Conservation (phyloP, 257 asterid genomes). For the Salvia rosmarinus region DNA sequence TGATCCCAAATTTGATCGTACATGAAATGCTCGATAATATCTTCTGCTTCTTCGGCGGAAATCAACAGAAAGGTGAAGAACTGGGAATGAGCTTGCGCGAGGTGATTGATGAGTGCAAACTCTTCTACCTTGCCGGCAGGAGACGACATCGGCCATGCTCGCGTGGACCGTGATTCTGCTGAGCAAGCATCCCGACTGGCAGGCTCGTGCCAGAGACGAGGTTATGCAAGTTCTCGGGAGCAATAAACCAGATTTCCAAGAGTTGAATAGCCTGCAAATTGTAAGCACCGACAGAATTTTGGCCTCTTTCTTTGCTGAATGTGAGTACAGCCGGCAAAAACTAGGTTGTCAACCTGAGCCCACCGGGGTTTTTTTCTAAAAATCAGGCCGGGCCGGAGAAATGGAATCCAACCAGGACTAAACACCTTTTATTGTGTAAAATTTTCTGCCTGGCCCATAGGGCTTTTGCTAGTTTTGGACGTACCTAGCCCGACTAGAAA, state of each 20-base stretch:
- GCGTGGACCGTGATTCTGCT: constrained; percentile 61
- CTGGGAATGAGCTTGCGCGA: constrained; percentile 47
- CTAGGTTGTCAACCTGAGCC: no score
- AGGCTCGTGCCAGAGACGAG: constrained; percentile 59
- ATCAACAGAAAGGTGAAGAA: constrained; percentile 39
- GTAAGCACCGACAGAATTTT: constrained; percentile 1
- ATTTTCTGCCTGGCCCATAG: no score
- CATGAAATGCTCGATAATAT: no score
- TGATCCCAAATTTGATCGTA: no score
- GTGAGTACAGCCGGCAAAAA: no score
- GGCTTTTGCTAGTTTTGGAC: no score
- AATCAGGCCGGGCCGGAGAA: no score
- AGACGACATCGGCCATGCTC: constrained; percentile 53
- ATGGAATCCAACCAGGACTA: no score
- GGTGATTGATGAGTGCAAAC: constrained; percentile 59
- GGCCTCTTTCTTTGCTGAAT: no score
- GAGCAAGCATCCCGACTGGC: constrained; percentile 53
- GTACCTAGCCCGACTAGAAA: no score
- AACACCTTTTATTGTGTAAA: no score
- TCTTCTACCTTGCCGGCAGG: constrained; percentile 67
- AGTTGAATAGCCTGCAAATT: constrained; percentile 34
- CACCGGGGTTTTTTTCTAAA: no score
- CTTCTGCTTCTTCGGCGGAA: constrained; percentile 25
- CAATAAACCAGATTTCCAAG: constrained; percentile 40
- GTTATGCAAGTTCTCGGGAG: constrained; percentile 40